Base-by-base conservation (phyloP, 768 basidiomycete genomes). In the Fomitopsis serialis region DNA sequence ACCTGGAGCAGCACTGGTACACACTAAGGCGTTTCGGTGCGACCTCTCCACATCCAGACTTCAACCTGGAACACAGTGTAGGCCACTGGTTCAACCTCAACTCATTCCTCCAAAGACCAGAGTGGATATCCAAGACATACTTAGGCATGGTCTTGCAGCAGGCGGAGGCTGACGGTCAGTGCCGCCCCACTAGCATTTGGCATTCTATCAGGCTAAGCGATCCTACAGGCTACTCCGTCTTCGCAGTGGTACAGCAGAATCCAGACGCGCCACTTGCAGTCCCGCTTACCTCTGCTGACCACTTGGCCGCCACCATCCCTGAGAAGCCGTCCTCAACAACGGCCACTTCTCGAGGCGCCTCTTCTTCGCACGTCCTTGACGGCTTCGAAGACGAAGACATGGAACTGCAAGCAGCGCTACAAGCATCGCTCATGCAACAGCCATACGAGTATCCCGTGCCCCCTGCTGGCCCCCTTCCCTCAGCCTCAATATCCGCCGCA, bases 81-180 rank as follows among this genome's bases (percentile, higher is more conserved):
- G 84, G 81, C 12, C 84, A 90, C 66, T 94, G 92, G 92, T 93
- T 90, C 71, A 92, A 95, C 66, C 75, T 96, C 10, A 88, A 95
- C 64, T 94, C 92, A 9, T 85, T 78, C 58, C 71, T 85, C 13
- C 56, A 73, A 32, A 65, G 69, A 4, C 92, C 94, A 9, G 84
- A 92, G 66, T 92, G 91, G 89, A 79, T 97, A 27, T 78, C 88
- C 25, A 87, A 82, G 59, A 79, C 84, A 1, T 94, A 92, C 70
- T 80, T 97, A 3, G 82, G 82, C 48, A 86, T 95, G 86, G 82
- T 91, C 45, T 70, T 97, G 35, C 84, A 91, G 54, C 90, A 95
- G 69, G 87, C 92, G 19, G 93, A 95, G 64, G 66, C 76, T 22
- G 90, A 94, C 67, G 94, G 93, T 83, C 66, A 57, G 72, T 63